Evolutionary conservation across 768 basidiomycete genomes (phyloP), one percentile per base, ranked within the genome.

Genomic region (Termitomyces sp.): DNA sequence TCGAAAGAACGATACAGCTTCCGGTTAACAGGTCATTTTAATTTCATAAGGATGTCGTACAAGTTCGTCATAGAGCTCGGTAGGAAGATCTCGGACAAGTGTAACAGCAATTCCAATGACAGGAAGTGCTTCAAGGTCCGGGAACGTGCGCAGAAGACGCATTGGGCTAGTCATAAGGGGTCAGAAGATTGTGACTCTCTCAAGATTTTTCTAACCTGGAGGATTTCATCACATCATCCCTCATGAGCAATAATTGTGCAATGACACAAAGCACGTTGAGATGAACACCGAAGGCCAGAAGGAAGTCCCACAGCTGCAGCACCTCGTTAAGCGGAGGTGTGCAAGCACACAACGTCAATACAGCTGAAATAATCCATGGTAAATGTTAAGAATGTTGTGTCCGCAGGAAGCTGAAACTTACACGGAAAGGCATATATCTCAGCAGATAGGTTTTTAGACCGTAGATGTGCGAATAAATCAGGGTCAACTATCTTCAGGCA

Each of bases 401-500:
- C 23, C 4, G 30, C 7, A 11, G 9, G 19, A 25, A 46, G 19
- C 23, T 23, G 55, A 40, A 42, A 79, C 89, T 57, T 66, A 94
- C 94, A 97, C 44, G 97, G 93, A 67, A 99, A 99, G 3, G 96
- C 97, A 68, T 98, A 98, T 25, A 99, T 83, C 70, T 98, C 95
- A 4, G 97, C 97, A 10, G 88, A 89, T 7, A 99, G 80, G 63
- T 96, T 96, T 66, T 94, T 97, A 34, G 87, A 88, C 40, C 89
- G 82, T 37, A 99, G 75, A 71, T 94, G 79, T 14, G 76, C 74
- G 67, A 83, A 96, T 25, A 98, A 76, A 47, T 94, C 89, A 0
- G 88, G 85, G 67, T 99, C 97, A 12, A 98, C 88, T 51, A 94
- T 87, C 66, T 92, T 86, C 37, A 99, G 76, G 68, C 95, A 98